phyloP scores from a whole-genome alignment of 169 alveolate genomes.

The Perkinsus chesapeaki region DNA sequence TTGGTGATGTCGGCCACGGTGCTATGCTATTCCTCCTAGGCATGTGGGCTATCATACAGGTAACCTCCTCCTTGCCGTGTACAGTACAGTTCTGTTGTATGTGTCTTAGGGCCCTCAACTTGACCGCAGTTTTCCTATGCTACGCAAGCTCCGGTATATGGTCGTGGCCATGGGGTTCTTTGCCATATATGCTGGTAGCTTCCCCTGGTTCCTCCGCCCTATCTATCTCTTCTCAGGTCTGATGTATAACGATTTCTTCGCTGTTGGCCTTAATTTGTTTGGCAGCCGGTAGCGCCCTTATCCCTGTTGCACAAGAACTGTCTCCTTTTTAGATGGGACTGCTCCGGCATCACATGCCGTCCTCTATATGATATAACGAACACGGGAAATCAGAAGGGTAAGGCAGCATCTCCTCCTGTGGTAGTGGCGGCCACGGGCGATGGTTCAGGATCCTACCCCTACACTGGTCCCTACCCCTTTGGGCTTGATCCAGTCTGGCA shows the following conservation, averaged over 20 bases:
- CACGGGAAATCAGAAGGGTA: background rate
- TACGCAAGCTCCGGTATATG: conserved; percentile 64
- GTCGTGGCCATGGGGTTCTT: conserved; percentile 87
- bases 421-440: background rate
- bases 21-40: conserved; percentile 50
- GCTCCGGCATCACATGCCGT: background rate
- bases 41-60: background rate
- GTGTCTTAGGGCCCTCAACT: background rate
- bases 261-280: conserved; percentile 86
- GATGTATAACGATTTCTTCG: conserved; percentile 94
- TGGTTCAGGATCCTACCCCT: background rate
- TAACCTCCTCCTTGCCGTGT: background rate
- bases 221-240: conserved; percentile 15
- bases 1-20: conserved; percentile 99
- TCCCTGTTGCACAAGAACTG: background rate
- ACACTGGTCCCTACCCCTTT: conserved; percentile 76
- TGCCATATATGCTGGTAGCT: conserved; percentile 85
- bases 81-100: too few relatives aligned
- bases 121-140: background rate
- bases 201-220: background rate
- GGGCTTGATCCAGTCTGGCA: conserved; percentile 99
- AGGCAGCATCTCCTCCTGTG: background rate
- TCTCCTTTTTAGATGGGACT: background rate
- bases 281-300: conserved; percentile 37
- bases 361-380: background rate